phyloP scores from a whole-genome alignment of 2,329 filamentous ascomycete genomes.

The Fusarium sterilihyphosum region DNA sequence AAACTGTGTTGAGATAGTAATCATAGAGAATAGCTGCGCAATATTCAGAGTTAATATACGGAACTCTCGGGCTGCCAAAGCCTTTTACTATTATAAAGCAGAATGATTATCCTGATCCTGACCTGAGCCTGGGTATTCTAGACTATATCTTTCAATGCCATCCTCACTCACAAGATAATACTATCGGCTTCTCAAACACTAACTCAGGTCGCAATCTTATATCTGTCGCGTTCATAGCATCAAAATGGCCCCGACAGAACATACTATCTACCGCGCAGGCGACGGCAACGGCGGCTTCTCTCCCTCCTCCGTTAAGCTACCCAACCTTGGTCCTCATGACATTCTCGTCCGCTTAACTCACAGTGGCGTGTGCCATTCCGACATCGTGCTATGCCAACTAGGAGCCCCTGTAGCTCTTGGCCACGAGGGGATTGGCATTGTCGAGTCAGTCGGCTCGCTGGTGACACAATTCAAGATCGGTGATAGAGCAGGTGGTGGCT shows the following conservation, averaged over 20 bases:
- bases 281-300: not conserved
- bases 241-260: not conserved
- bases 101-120: too few relatives aligned
- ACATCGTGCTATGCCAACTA: not conserved
- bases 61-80: rapidly evolving
- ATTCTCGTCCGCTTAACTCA: conserved; percentile 4
- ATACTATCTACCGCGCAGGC: not conserved
- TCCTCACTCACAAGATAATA: not conserved
- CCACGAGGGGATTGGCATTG: not conserved
- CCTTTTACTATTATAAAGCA: not conserved
- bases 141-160: not conserved
- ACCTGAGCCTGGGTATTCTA: rapidly evolving
- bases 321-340: not conserved
- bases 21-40: rapidly evolving
- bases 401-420: conserved; percentile 5
- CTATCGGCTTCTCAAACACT: rapidly evolving
- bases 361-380: conserved; percentile 6
- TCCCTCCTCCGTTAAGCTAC: not conserved
- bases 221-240: rapidly evolving
- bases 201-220: rapidly evolving
- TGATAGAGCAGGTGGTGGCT: conserved; percentile 4
- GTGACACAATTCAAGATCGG: conserved; percentile 6
- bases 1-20: not conserved
- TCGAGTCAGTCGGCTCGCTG: not conserved
- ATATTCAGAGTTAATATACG: too few relatives aligned